phyloP scores from a whole-genome alignment of 2,329 filamentous ascomycete species.

The Venturia pyrina region DNA sequence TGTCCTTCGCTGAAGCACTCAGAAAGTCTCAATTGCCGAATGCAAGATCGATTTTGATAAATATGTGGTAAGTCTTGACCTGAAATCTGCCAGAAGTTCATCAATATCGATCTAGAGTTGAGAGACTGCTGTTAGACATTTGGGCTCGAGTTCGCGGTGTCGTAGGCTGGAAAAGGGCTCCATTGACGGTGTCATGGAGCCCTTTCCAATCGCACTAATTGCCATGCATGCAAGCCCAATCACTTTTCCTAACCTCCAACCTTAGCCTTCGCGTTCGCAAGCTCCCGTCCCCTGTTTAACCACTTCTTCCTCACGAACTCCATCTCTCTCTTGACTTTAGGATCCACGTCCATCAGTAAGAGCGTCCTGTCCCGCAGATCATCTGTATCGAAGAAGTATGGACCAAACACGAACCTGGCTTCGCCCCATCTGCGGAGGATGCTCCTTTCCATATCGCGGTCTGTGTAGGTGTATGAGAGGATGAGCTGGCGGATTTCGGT shows the following conservation, averaged over 20 bases:
- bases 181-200: too few relatives aligned
- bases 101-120: too few relatives aligned
- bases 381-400: neutral
- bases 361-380: neutral
- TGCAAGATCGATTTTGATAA: too few relatives aligned
- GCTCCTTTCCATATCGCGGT: neutral
- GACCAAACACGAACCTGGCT: neutral
- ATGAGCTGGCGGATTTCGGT: neutral
- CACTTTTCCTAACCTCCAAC: neutral
- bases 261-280: neutral
- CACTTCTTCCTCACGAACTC: neutral
- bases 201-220: neutral
- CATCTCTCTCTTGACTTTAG: neutral
- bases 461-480: neutral
- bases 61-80: too few relatives aligned
- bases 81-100: too few relatives aligned
- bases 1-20: too few relatives aligned
- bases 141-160: too few relatives aligned
- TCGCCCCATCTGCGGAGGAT: neutral
- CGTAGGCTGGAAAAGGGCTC: too few relatives aligned
- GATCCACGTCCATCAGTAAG: neutral
- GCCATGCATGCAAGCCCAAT: neutral
- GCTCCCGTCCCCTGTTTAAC: neutral
- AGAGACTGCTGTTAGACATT: too few relatives aligned
- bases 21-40: too few relatives aligned